phyloP scores from a whole-genome alignment of 1,139 yeast genomes.

The Suhomyces taliae region DNA sequence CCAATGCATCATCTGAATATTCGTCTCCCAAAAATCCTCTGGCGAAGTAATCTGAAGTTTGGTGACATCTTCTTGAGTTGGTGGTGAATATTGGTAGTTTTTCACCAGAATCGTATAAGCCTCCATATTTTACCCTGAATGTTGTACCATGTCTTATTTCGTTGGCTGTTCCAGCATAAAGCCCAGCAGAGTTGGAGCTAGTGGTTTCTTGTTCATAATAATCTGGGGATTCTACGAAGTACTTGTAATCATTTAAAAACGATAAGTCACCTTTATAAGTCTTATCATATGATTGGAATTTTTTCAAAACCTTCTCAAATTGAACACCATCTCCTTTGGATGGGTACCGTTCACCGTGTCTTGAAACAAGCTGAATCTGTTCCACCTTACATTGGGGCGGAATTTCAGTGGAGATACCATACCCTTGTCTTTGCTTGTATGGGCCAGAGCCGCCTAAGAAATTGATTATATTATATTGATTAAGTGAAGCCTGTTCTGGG shows the following conservation, averaged over 20 bases:
- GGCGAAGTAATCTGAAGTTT: constrained; percentile 19
- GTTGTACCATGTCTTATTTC: constrained; percentile 18
- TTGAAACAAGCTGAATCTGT: constrained; percentile 35
- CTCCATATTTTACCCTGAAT: constrained; percentile 17
- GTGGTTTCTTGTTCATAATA: constrained; percentile 28
- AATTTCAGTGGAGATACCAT: constrained; percentile 33
- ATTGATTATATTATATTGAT: constrained; percentile 32
- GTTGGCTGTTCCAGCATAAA: constrained; percentile 25
- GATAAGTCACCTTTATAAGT: constrained; percentile 15
- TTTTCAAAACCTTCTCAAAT: constrained; percentile 23
- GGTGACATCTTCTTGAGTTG: constrained; percentile 17
- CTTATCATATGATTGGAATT: constrained; percentile 20
- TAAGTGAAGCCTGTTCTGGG: constrained; percentile 30
- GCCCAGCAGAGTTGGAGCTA: constrained; percentile 26
- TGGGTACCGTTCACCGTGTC: constrained; percentile 44
- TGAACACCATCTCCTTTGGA: constrained; percentile 24
- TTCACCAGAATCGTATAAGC: constrained; percentile 15
- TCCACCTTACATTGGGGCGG: constrained; percentile 34
- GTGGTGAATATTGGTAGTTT: constrained; percentile 20
- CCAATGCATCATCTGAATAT: constrained; percentile 11
- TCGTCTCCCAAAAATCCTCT: constrained; percentile 29
- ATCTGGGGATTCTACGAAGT: constrained; percentile 14
- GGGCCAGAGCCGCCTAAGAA: constrained; percentile 40
- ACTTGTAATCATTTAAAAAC: constrained; percentile 13
- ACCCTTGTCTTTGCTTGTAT: constrained; percentile 35